Evolutionary conservation across 2,329 filamentous ascomycete genomes (phyloP).

Genomic region (Alternaria sp.): DNA sequence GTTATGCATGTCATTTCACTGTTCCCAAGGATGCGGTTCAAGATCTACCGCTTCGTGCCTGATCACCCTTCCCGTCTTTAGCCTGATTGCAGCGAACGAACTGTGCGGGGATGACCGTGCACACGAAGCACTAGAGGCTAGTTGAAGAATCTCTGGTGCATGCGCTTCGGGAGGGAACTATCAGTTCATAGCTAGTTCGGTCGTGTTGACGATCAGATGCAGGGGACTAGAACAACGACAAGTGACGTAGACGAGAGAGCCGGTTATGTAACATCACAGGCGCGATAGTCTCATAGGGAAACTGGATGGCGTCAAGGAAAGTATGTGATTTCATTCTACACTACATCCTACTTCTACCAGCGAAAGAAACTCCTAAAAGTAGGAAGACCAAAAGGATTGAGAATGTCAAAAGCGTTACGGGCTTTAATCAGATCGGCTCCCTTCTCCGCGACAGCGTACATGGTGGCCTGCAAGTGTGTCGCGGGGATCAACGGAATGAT

Average conservation of each 20-base stretch:
- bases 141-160: background rate
- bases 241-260: background rate
- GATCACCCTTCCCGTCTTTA: background rate
- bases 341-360: background rate
- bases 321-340: background rate
- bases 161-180: background rate
- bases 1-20: background rate
- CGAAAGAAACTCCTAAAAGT: background rate
- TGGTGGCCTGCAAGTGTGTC: slow-evolving; percentile 37
- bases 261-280: background rate
- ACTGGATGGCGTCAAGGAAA: background rate
- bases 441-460: slow-evolving; percentile 44
- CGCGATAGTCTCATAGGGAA: background rate
- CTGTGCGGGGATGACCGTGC: background rate
- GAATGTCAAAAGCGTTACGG: background rate
- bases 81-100: background rate
- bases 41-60: background rate
- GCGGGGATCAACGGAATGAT: slow-evolving; percentile 39
- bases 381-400: background rate
- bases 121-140: background rate
- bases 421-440: slow-evolving; percentile 42
- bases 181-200: background rate
- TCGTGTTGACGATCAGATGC: background rate
- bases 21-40: background rate
- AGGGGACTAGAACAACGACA: background rate